These are phyloP conservation scores for Globisporangium canariense DNA, from an alignment of 352 stramenopile species.

Conservation along the genomic window DNA sequence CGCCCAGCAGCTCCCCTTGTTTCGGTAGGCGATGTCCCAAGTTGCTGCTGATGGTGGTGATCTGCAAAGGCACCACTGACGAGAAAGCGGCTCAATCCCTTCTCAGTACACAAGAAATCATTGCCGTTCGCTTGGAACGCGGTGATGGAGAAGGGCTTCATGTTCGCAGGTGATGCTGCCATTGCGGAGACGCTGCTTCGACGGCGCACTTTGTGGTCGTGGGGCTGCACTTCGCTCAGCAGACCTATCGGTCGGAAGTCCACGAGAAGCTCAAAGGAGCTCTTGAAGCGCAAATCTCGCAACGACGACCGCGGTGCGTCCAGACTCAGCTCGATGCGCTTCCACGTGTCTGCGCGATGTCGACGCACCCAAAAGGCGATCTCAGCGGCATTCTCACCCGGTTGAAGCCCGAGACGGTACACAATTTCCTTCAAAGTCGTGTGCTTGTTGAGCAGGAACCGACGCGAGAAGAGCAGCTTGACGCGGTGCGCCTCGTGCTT, in stretches of 20 bases:
- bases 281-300: constrained; percentile 38
- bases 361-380: constrained; percentile 65
- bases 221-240: constrained; percentile 21
- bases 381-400: constrained; percentile 48
- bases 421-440: constrained; percentile 61
- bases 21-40: too few relatives aligned
- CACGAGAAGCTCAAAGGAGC: constrained; percentile 57
- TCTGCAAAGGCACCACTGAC: constrained; percentile 26
- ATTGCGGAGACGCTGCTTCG: constrained; percentile 20
- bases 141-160: constrained; percentile 30
- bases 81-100: constrained; percentile 35
- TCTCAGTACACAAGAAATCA: constrained; percentile 45
- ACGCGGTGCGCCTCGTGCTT: constrained; percentile 53
- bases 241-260: constrained; percentile 49
- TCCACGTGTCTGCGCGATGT: constrained; percentile 52
- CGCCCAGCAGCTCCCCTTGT: not conserved
- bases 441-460: constrained; percentile 33
- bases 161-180: constrained; percentile 10
- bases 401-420: constrained; percentile 46
- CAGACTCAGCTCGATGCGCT: constrained; percentile 50
- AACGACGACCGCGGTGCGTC: constrained; percentile 40
- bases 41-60: constrained; percentile 14
- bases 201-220: constrained; percentile 23
- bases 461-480: constrained; percentile 52
- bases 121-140: constrained; percentile 60